Base-by-base conservation (phyloP, 441 rosid species). In the Pelargonium hybrid region DNA sequence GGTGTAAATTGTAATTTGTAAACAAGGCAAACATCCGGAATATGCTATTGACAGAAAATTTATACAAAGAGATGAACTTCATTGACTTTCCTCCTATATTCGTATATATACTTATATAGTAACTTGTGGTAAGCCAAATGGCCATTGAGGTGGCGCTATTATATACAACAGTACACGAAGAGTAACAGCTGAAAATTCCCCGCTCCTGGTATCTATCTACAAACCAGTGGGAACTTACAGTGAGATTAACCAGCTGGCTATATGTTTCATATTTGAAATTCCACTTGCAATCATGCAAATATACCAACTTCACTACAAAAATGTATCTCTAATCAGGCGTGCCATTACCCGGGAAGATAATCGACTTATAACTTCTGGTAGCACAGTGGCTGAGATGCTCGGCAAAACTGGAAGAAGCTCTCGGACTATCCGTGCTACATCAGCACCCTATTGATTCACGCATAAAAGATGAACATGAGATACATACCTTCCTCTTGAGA, bases 351-450 rank as follows among this genome's bases (percentile, higher is more conserved):
- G 84, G 66, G 98, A 91, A 62, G 95, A 84, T 68, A 93, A 86
- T 76, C 98, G 84, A 57, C 83, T 83, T 48, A 90, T 26, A 50
- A 93, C 83, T 56, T 93, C 97, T 2, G 97, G 98, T 9, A 93
- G 87, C 71, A 91, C 84, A 65, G 65, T 87, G 8, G 77, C 94
- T 2, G 97, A 87, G 78, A 90, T 84, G 69, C 97, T 91, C 7
- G 97, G 98, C 82, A 91, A 83, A 75, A 86, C 85, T 0, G 93
- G 93, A 72, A 91, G 93, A 77, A 93, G 80, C 74, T 87, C 95
- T 65, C 73, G 87, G 37, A 88, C 77, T 50, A 84, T 73, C 76
- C 75, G 82, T 56, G 87, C 82, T 34, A 86, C 84, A 83, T 88
- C 87, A 52, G 80, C 68, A 15, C 74, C 86, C 97, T 89, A 88